A percentile compares a stretch with the other conserved stretches of the same genome.
Conservation (phyloP, 2,329 filamentous ascomycete species). For the Botrytis pseudocinerea region DNA sequence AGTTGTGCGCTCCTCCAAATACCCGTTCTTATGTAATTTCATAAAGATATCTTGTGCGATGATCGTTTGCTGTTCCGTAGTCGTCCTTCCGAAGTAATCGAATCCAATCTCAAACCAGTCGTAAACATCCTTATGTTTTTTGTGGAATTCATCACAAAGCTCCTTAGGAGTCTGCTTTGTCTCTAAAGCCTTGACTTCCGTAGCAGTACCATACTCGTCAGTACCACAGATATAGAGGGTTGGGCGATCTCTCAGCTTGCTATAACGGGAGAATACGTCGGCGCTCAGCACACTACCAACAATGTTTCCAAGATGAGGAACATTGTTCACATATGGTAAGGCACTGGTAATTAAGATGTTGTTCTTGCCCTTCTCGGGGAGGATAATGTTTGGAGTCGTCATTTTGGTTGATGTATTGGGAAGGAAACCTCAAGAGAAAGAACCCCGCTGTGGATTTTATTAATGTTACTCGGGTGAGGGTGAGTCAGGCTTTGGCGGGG, state of each 20-base stretch:
- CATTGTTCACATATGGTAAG: slow-evolving; percentile 79
- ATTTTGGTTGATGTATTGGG: slow-evolving; percentile 28
- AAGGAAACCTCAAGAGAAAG: slow-evolving; percentile 2
- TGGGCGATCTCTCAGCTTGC: slow-evolving; percentile 74
- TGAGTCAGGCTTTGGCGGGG: slow-evolving; percentile 25
- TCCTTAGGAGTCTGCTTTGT: slow-evolving; percentile 79
- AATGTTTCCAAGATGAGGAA: slow-evolving; percentile 85
- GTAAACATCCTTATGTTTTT: slow-evolving; percentile 86
- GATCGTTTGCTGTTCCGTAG: slow-evolving; percentile 82
- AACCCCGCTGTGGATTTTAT: slow-evolving; percentile 23
- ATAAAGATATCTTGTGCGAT: slow-evolving; percentile 92
- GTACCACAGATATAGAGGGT: slow-evolving; percentile 86
- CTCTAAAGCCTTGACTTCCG: slow-evolving; percentile 92
- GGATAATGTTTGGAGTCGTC: slow-evolving; percentile 45
- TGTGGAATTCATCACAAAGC: slow-evolving; percentile 90
- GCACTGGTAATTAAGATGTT: slow-evolving; percentile 91
- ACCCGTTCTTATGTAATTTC: slow-evolving; percentile 85
- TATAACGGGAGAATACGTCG: slow-evolving; percentile 82
- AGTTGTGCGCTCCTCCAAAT: slow-evolving; percentile 81
- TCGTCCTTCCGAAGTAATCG: slow-evolving; percentile 92
- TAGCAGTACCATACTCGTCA: slow-evolving; percentile 95
- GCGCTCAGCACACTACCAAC: slow-evolving; percentile 85
- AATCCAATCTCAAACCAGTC: slow-evolving; percentile 96
- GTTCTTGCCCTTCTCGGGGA: slow-evolving; percentile 71
- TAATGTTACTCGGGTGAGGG: slow-evolving; percentile 8